Conservation (phyloP, 768 basidiomycete species). For the Lactifluus piperatus region DNA sequence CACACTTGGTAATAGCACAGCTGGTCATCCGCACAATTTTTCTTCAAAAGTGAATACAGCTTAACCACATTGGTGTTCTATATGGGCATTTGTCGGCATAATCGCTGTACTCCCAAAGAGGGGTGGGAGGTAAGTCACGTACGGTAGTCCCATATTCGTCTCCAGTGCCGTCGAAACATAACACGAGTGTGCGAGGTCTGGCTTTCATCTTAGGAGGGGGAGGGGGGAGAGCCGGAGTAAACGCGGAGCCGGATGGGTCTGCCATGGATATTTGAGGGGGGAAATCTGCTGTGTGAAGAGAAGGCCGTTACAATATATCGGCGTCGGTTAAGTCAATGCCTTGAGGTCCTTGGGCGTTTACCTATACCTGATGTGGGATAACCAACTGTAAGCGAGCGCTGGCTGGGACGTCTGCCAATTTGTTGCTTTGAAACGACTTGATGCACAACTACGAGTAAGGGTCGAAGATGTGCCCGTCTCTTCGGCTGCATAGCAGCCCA, state of each 20-base stretch:
- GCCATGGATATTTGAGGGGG: background rate
- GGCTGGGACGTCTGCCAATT: background rate
- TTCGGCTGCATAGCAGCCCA: background rate
- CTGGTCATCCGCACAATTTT: conserved; percentile 30
- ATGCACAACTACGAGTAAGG: background rate
- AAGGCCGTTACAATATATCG: background rate
- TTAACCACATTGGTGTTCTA: conserved; percentile 37
- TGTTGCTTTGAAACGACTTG: background rate
- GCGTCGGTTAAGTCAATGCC: too few species aligned
- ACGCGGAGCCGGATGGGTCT: background rate
- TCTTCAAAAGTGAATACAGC: conserved; percentile 31
- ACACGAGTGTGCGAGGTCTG: conserved; percentile 14
- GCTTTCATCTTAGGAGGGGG: conserved; percentile 15
- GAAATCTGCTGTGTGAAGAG: background rate
- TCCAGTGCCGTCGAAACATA: conserved; percentile 20
- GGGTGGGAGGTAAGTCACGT: background rate
- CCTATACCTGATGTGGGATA: background rate
- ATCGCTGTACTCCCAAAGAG: background rate
- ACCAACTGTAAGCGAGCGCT: background rate
- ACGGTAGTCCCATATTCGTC: conserved; percentile 1
- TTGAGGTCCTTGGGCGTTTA: background rate
- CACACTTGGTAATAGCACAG: conserved; percentile 60
- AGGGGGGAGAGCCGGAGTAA: background rate
- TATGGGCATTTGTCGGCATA: background rate
- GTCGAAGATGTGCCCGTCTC: background rate